Evolutionary conservation across 2,329 filamentous ascomycete genomes (phyloP), one percentile per base, ranked within the genome.

Genomic region (Neofusicoccum laricinum): DNA sequence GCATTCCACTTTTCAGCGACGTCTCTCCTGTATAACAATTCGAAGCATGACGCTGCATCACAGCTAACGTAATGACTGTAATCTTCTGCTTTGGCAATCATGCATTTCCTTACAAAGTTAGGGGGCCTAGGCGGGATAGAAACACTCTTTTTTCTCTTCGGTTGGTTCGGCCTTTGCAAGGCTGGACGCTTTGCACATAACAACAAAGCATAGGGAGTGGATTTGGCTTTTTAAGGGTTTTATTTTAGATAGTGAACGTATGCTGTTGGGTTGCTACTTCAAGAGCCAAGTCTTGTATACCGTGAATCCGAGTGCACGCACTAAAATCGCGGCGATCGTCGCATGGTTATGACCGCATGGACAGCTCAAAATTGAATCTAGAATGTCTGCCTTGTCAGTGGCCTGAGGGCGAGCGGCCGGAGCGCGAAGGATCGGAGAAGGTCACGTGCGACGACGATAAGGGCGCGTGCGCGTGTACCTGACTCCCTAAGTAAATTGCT

Each of bases 51-150:
- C 69, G 70, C 68, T 70, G 70, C 51, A 70, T 65, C 69, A 69
- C 68, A 66, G 55, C 55, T 59, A 46, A 68, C 71, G 69, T 77
- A 73, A 77, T 75, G 76, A 76, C 71, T 76, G 70, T 77, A 77
- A 76, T 76, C 72, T 75, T 69, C 45, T 57, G 68, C 57, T 50
- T 67, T 67, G 66, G 68, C 63, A 70, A 67, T 68, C 69, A 67
- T 69, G 66, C 70, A 71, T 75, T 70, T 70, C 64, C 63, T 71
- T 75, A 69, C 48, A 53, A 36, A 43, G 38, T 55, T 34, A 53
- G 30, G 55, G 25, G 55, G 25, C 40, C 25, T 11, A 25, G 40
- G 49, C 21, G 61, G 59, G 61, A 63, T 63, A 58, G 62, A 48
- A 58, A 64, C 51, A 46, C 50, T 64, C 41, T 63, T 41, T 57